Conservation (phyloP, 345 rosid species). For the Diplotaxis tenuifolia region DNA sequence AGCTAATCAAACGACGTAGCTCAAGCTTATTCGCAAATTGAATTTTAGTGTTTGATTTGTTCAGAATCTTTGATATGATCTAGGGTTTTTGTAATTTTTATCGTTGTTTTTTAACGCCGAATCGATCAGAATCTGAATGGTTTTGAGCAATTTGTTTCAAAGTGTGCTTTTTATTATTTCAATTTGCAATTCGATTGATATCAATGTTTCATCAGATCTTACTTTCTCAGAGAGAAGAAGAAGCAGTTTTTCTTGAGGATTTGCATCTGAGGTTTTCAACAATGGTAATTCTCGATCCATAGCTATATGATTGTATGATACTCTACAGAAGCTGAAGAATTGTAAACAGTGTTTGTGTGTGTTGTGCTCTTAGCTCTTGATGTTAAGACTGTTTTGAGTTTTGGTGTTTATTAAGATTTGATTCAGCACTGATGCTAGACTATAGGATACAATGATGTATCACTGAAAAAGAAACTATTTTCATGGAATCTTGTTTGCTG, state of each 20-base stretch:
- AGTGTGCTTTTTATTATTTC: no score
- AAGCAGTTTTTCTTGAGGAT: not conserved
- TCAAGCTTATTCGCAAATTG: no score
- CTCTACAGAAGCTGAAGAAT: not conserved
- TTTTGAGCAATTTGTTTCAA: no score
- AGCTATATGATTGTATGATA: not conserved
- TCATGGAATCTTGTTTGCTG: not conserved
- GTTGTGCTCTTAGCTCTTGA: not conserved
- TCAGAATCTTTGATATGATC: no score
- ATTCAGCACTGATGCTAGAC: conserved; percentile 7
- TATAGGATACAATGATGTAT: no score
- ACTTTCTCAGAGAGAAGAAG: not conserved
- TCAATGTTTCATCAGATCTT: no score
- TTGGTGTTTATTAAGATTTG: not conserved
- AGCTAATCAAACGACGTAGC: no score
- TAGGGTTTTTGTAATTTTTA: no score
- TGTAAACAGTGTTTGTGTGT: not conserved
- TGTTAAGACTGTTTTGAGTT: not conserved
- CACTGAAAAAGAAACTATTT: not conserved
- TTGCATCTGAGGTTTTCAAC: conserved; percentile 18
- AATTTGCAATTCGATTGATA: no score
- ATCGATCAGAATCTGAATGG: no score
- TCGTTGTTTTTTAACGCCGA: no score
- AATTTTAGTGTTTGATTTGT: no score
- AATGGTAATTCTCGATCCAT: conserved; percentile 30